A percentile compares a stretch with the other conserved stretches of the same genome.
These are phyloP conservation scores for Suhomyces kunorum DNA, from an alignment of 1,139 yeast species.

Conservation along the genomic window DNA sequence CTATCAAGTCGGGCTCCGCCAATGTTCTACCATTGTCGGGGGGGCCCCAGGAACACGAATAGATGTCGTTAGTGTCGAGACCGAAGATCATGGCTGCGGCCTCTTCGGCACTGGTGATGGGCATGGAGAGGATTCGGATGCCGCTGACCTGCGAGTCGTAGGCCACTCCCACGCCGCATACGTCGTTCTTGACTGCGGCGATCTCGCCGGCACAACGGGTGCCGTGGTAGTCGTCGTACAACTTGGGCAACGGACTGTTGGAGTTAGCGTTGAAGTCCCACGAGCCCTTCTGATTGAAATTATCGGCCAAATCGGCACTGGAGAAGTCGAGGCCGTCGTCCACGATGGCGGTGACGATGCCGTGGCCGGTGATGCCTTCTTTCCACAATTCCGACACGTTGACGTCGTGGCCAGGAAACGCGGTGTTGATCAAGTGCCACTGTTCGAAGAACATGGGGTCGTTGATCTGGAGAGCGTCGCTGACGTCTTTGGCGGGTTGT, in stretches of 20 bases:
- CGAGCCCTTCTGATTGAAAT: slow-evolving; percentile 73
- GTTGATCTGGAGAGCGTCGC: slow-evolving; percentile 58
- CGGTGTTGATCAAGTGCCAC: slow-evolving; percentile 85
- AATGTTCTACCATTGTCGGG: slow-evolving; percentile 87
- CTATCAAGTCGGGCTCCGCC: slow-evolving; percentile 80
- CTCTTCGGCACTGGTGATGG: slow-evolving; percentile 81
- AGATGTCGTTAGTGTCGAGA: slow-evolving; percentile 81
- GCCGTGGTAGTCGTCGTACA: slow-evolving; percentile 90
- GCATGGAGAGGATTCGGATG: slow-evolving; percentile 80
- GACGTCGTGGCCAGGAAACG: slow-evolving; percentile 77
- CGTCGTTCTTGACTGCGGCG: slow-evolving; percentile 84
- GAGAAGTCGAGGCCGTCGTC: slow-evolving; percentile 94
- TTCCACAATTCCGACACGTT: slow-evolving; percentile 88
- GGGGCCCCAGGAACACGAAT: slow-evolving; percentile 99
- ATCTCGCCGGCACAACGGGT: slow-evolving; percentile 98
- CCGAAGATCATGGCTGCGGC: slow-evolving; percentile 85
- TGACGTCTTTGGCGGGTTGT: slow-evolving; percentile 42
- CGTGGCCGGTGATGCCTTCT: slow-evolving; percentile 77
- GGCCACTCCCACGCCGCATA: slow-evolving; percentile 95
- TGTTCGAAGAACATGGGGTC: slow-evolving; percentile 84
- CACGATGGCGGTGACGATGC: slow-evolving; percentile 80
- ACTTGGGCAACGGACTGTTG: slow-evolving; percentile 74
- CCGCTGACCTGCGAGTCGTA: slow-evolving; percentile 86
- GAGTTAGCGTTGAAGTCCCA: slow-evolving; percentile 89
- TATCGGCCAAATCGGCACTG: slow-evolving; percentile 66